A percentile compares a stretch with the other conserved stretches of the same genome.
phyloP scores from a whole-genome alignment of 305 asterid species.

The Solanum chacoense region DNA sequence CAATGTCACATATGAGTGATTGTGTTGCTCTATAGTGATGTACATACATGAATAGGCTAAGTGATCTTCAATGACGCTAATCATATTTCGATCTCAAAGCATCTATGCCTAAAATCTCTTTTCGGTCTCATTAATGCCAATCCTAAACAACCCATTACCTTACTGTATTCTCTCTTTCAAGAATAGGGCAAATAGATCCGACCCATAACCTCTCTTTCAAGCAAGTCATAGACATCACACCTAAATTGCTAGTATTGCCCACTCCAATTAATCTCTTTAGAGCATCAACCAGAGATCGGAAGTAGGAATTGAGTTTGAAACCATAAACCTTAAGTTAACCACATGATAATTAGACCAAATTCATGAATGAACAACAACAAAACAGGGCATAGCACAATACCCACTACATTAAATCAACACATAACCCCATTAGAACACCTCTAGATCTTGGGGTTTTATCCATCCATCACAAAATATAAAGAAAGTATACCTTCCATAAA shows the following conservation, averaged over 20 bases:
- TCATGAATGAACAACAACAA: neutral
- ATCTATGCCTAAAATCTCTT: neutral
- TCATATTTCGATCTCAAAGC: neutral
- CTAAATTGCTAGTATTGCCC: neutral
- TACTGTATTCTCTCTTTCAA: neutral
- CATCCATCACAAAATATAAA: neutral
- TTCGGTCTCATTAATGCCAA: neutral
- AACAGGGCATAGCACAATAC: neutral
- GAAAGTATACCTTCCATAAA: neutral
- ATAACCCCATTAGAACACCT: neutral
- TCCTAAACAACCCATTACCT: neutral
- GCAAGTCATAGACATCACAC: neutral
- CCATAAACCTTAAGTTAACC: neutral
- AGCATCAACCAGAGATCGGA: neutral
- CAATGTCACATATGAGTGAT: neutral
- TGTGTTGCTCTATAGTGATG: neutral
- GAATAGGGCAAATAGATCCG: too few relatives aligned
- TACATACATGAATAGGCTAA: neutral
- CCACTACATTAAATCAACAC: neutral
- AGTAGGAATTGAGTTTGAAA: neutral
- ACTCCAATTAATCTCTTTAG: neutral
- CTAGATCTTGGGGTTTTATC: neutral
- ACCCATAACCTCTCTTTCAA: neutral
- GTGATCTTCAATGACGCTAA: neutral
- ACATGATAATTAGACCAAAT: neutral